Evolutionary conservation across 805 yeast genomes (phyloP), one percentile per base, ranked within the genome.

Genomic region (Ogataea parapolymorpha): DNA sequence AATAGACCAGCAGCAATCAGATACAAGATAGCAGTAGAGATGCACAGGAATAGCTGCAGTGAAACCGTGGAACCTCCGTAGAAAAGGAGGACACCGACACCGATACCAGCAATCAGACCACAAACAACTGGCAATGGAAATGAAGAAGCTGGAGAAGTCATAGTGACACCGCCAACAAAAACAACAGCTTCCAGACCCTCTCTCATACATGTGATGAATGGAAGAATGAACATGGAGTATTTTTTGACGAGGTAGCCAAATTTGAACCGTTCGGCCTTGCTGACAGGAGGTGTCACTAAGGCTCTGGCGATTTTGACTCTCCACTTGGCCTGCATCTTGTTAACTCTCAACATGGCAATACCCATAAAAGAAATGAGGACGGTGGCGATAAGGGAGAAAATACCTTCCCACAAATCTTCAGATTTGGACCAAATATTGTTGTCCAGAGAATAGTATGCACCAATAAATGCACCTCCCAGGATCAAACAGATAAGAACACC

Each of bases 161-260:
- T 72, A 62, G 95, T 95, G 34, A 93, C 96, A 69, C 97, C 97
- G 39, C 96, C 97, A 42, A 90, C 93, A 58, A 90, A 90, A 32
- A 90, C 95, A 45, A 90, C 90, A 31, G 96, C 96, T 74, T 90
- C 97, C 53, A 90, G 74, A 66, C 99, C 99, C 75, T 91, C 99
- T 78, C 99, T 83, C 49, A 91, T 74, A 49, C 87, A 83, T 23
- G 99, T 91, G 60, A 91, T 73, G 54, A 86, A 85, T 10, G 99
- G 97, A 52, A 91, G 74, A 45, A 91, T 63, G 57, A 89, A 88
- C 93, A 91, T 80, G 44, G 90, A 78, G 63, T 91, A 90, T 64
- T 85, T 87, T 61, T 79, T 80, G 3, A 81, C 53, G 54, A 76
- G 65, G 58, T 72, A 74, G 22, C 80, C 74, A 32, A 82, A 28